These are phyloP conservation scores for Aspergillus fijiensis DNA, from an alignment of 2,329 filamentous ascomycete species.

Conservation along the genomic window DNA sequence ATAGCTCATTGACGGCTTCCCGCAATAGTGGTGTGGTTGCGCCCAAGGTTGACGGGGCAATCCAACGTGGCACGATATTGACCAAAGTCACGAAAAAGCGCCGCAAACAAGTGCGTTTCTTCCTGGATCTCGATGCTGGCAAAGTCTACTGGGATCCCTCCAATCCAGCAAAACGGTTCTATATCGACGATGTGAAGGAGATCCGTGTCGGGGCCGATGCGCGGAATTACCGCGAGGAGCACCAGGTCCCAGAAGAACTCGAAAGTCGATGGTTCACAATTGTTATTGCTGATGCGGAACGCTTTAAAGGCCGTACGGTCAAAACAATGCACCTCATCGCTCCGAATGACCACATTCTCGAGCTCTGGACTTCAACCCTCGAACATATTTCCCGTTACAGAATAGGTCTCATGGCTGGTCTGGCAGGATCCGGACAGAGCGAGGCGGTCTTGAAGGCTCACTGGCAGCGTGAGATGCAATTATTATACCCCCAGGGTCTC, in stretches of 20 bases:
- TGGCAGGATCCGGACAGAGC: slow-evolving; percentile 73
- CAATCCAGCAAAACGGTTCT: slow-evolving; percentile 78
- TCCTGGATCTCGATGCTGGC: slow-evolving; percentile 77
- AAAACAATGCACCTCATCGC: slow-evolving; percentile 89
- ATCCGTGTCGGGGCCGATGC: slow-evolving; percentile 82
- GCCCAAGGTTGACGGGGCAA: slow-evolving; percentile 73
- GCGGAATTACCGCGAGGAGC: slow-evolving; percentile 84
- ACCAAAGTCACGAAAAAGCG: slow-evolving; percentile 84
- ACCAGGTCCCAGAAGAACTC: slow-evolving; percentile 64
- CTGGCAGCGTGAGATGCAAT: slow-evolving; percentile 82
- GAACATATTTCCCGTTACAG: slow-evolving; percentile 82
- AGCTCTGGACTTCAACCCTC: slow-evolving; percentile 79
- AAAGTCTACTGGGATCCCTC: slow-evolving; percentile 85
- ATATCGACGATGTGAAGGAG: slow-evolving; percentile 93
- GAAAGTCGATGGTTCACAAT: slow-evolving; percentile 85
- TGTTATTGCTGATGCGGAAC: slow-evolving; percentile 76
- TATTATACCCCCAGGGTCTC: slow-evolving; percentile 53
- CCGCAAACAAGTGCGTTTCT: slow-evolving; percentile 69
- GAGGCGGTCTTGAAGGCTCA: slow-evolving; percentile 78
- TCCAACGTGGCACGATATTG: slow-evolving; percentile 76
- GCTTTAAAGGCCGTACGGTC: slow-evolving; percentile 65
- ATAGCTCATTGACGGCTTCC: slow-evolving; percentile 34
- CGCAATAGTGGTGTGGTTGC: slow-evolving; percentile 42
- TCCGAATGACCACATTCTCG: slow-evolving; percentile 67
- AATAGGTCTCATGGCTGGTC: slow-evolving; percentile 83